Percentiles rank a stretch among this genome's conserved stretches.
phyloP scores from a whole-genome alignment of 2,329 filamentous ascomycete species.

The Monosporascus sp. region DNA sequence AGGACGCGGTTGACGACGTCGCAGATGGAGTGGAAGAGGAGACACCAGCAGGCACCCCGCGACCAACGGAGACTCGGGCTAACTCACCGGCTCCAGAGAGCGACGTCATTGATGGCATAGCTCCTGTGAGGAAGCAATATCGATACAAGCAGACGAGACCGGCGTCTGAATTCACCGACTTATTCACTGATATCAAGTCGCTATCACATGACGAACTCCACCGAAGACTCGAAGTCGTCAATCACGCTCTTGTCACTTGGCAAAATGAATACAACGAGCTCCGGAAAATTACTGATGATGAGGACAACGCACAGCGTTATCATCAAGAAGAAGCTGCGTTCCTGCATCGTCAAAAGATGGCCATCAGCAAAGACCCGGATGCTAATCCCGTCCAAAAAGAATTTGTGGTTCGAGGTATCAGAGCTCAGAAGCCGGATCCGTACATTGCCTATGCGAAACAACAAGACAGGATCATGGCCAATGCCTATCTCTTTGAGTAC shows the following conservation, averaged over 20 bases:
- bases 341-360: conserved; percentile 37
- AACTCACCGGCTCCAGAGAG: conserved; percentile 30
- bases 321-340: conserved; percentile 35
- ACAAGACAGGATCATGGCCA: conserved; percentile 54
- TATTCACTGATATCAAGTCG: conserved; percentile 45
- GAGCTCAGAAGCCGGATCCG: conserved; percentile 36
- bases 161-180: conserved; percentile 41
- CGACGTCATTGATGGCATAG: conserved; percentile 6
- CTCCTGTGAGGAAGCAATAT: conserved; percentile 28
- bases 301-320: conserved; percentile 51
- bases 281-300: conserved; percentile 47
- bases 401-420: conserved; percentile 49
- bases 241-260: conserved; percentile 42
- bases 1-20: conserved; percentile 18
- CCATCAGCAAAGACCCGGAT: conserved; percentile 33
- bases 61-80: conserved; percentile 26
- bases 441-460: conserved; percentile 38
- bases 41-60: conserved; percentile 25
- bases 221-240: conserved; percentile 37
- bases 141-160: conserved; percentile 46
- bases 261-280: conserved; percentile 49
- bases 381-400: conserved; percentile 43
- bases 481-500: conserved; percentile 56
- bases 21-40: conserved; percentile 20
- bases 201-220: conserved; percentile 43